A percentile compares a stretch with the other conserved stretches of the same genome.
Evolutionary conservation across 169 alveolate species (phyloP).

Genomic region (Amoebophrya sp.): DNA sequence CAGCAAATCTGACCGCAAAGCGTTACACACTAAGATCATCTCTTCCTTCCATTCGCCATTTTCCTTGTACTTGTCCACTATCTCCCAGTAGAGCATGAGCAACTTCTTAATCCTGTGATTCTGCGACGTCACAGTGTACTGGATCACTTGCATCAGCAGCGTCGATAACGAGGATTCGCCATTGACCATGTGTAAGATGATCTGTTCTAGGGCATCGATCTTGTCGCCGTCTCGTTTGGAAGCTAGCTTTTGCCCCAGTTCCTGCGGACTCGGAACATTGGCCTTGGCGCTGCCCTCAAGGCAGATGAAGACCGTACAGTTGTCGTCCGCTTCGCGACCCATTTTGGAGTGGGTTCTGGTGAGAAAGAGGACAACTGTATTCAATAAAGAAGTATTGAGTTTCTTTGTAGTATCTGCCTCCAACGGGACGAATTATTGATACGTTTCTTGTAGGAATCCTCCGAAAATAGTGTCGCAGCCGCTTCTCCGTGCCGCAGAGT

Average conservation of each 20-base stretch:
- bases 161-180: not conserved
- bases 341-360: not conserved
- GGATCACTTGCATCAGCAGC: constrained; percentile 32
- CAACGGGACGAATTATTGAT: no score
- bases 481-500: no score
- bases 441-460: no score
- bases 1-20: constrained; percentile 79
- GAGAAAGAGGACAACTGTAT: no score
- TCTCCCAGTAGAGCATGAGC: constrained; percentile 78
- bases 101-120: constrained; percentile 74
- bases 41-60: constrained; percentile 87
- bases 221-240: not conserved
- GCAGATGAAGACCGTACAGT: not conserved
- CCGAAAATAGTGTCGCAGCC: no score
- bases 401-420: no score
- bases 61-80: constrained; percentile 76
- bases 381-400: no score
- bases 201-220: not conserved
- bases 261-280: not conserved
- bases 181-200: not conserved
- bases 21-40: constrained; percentile 85
- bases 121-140: constrained; percentile 38
- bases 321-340: constrained; percentile 4
- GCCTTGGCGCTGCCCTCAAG: not conserved
- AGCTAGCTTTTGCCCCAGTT: not conserved